Conservation (phyloP, 2,329 filamentous ascomycete species). For the Penicillium glabrum region DNA sequence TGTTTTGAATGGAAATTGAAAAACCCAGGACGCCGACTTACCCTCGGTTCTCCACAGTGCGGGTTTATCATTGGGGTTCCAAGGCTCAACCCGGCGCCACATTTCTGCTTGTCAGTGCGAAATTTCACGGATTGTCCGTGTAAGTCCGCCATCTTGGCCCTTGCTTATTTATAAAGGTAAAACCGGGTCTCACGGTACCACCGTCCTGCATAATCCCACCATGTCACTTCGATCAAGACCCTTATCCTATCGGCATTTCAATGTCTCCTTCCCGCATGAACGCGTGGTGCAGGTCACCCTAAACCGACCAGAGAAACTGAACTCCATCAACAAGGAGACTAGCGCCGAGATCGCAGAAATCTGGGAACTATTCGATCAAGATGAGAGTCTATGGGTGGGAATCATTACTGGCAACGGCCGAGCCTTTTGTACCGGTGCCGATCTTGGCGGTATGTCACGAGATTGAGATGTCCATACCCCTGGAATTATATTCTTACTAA, state of each 20-base stretch:
- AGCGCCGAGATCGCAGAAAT: conserved; percentile 46
- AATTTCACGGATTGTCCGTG: not conserved
- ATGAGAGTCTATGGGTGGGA: conserved; percentile 61
- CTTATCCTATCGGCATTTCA: conserved; percentile 18
- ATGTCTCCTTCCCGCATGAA: conserved; percentile 42
- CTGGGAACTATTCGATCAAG: conserved; percentile 63
- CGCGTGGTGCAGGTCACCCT: conserved; percentile 44
- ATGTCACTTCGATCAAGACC: conserved; percentile 26
- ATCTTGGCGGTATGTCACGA: conserved; percentile 44
- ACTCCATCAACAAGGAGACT: conserved; percentile 43
- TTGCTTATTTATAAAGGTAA: not conserved
- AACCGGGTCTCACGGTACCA: not conserved
- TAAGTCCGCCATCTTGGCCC: not conserved
- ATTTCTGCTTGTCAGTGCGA: not conserved
- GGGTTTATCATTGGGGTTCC: conserved; percentile 1
- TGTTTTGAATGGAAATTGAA: not conserved
- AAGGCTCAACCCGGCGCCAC: not conserved
- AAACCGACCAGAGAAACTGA: conserved; percentile 41
- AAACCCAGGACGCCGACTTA: not conserved
- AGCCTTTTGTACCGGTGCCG: conserved; percentile 68
- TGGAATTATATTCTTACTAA: not conserved
- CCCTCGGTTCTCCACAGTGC: not conserved
- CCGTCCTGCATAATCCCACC: not conserved
- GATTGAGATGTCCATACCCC: not conserved
- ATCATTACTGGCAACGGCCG: conserved; percentile 63